Evolutionary conservation across 1,139 yeast species (phyloP), one percentile per base, ranked within the genome.

Genomic region (Geotrichum siamense): DNA sequence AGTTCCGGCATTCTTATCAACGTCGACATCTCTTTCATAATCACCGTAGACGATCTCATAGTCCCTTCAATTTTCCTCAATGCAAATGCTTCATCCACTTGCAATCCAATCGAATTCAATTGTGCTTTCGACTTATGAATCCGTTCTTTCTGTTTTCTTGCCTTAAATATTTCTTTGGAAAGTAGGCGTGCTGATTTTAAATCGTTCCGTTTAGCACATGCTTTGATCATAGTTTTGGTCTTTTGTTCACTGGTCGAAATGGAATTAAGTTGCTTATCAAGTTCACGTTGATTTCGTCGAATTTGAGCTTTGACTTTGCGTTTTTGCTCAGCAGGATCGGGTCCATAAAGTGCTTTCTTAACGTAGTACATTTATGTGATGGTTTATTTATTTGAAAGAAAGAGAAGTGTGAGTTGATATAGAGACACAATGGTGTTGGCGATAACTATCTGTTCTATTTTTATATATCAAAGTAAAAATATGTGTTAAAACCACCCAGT

Each of bases 281-380:
- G 66, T 58, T 82, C 89, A 45, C 97, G 71, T 52, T 80, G 79
- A 63, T 89, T 93, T 65, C 82, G 84, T 46, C 97, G 79, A 45
- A 91, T 74, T 27, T 87, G 71, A 39, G 78, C 72, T 60, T 84
- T 89, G 56, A 94, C 85, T 58, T 80, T 83, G 46, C 94, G 73
- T 71, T 82, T 84, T 77, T 86, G 96, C 58, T 91, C 97, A 57
- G 81, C 81, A 38, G 96, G 95, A 61, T 87, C 96, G 0, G 96
- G 96, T 1, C 97, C 98, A 80, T 93, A 89, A 42, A 89, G 79
- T 8, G 89, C 84, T 60, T 79, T 79, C 66, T 85, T 87, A 37
- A 89, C 65, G 51, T 59, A 61, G 51, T 64, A 52, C 68, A 64
- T 64, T 15, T n/a, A n/a, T n/a, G n/a, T n/a, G n/a, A n/a, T n/a